phyloP scores from a whole-genome alignment of 2,329 filamentous ascomycete genomes.

The Monilinia aucupariae region DNA sequence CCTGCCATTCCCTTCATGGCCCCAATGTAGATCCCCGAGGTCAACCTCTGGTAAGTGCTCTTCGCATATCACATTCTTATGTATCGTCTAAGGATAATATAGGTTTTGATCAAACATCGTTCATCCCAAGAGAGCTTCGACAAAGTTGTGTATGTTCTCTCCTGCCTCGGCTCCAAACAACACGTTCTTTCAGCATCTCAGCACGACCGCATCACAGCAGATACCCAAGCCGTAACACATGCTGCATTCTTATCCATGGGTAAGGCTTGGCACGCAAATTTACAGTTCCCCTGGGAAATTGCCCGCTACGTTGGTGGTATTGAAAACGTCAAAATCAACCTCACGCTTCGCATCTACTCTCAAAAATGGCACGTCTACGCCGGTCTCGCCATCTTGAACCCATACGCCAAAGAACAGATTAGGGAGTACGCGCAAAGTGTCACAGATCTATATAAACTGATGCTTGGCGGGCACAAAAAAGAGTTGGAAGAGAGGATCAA shows the following conservation, averaged over 20 bases:
- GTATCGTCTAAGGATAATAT: constrained; percentile 2
- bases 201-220: constrained; percentile 95
- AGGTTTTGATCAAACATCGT: constrained; percentile 85
- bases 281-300: constrained; percentile 95
- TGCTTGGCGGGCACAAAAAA: constrained; percentile 76
- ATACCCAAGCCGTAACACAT: constrained; percentile 97
- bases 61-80: not conserved
- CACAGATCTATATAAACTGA: constrained; percentile 92
- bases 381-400: constrained; percentile 93
- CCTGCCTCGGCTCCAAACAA: constrained; percentile 77
- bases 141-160: constrained; percentile 75
- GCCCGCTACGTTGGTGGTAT: constrained; percentile 95
- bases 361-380: constrained; percentile 99
- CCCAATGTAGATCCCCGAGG: constrained; percentile 82
- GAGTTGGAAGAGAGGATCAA: constrained; percentile 73
- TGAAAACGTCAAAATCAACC: constrained; percentile 98
- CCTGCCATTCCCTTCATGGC: constrained; percentile 93
- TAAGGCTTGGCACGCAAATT: constrained; percentile 91
- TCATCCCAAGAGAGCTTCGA: constrained; percentile 69
- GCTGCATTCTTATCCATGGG: constrained; percentile 97
- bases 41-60: constrained; percentile 68
- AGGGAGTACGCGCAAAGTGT: constrained; percentile 88
- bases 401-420: constrained; percentile 86
- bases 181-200: constrained; percentile 81
- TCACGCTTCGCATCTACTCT: constrained; percentile 92